Base-by-base conservation (phyloP, 768 basidiomycete genomes). In the Psilocybe azurescens region DNA sequence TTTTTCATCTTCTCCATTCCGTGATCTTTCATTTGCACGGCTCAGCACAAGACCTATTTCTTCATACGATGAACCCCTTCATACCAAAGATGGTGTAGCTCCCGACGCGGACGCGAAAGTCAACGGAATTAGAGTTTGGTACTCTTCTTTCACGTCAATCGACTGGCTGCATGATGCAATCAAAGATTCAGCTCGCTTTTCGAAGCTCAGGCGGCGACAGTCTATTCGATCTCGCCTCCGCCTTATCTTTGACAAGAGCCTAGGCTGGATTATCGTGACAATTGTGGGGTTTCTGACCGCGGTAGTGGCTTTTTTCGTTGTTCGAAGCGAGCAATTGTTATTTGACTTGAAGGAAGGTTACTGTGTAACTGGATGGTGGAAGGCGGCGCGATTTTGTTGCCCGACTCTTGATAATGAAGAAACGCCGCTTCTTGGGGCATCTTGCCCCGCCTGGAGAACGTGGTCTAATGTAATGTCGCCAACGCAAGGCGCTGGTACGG, bases 121-220 rank as follows among this genome's bases (percentile, higher is more conserved):
- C 53, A 97, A 97, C 67, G 95, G 95, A 38, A 88, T 94, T 59
- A 89, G 94, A 29, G 93, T 95, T 36, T 93, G 90, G 93, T 95
- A 94, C 74, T 88, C 90, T 10, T 93, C 91, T 2, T 97, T 89
- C 77, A 89, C 93, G 0, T 94, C 92, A 18, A 90, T 97, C 59
- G 95, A 98, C 75, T 98, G 96, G 97, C 80, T 98, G 57, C 97
- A 98, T 69, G 97, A 98, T 77, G 86, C 93, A 44, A 94, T 98
- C 79, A 96, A 97, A 74, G 94, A 97, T 71, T 94, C 94, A 0
- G 85, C 86, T 7, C 90, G 95, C 30, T 89, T 91, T 65, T 85
- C 89, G 36, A 83, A 86, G 53, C 80, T 97, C 16, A 84, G 80
- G 56, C 83, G 78, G 53, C 84, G 87, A 59, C 89, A 86, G 67